Conservation (phyloP, 495 filamentous ascomycete genomes). For the Neurospora sp. region DNA sequence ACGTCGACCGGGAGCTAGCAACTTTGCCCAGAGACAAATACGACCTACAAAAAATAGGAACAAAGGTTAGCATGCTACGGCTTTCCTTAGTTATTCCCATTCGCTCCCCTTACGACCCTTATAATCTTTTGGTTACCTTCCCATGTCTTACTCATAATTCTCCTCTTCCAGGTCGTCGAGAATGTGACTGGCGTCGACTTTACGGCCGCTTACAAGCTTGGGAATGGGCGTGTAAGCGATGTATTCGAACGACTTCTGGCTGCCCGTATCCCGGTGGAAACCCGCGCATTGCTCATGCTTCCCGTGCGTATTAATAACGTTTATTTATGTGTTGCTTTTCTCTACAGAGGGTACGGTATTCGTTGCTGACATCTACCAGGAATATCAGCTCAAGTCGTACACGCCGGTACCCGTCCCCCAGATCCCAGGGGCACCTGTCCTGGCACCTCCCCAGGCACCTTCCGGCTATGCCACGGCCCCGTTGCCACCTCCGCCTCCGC, state of each 20-base stretch:
- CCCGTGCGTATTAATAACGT: slow-evolving; percentile 4
- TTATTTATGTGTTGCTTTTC: neutral
- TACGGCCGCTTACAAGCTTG: slow-evolving; percentile 3
- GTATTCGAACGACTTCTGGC: slow-evolving; percentile 10
- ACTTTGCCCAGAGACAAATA: neutral
- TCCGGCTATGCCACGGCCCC: neutral
- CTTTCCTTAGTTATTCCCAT: neutral
- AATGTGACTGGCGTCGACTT: slow-evolving; percentile 8
- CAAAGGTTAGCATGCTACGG: slow-evolving; percentile 4
- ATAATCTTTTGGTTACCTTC: neutral
- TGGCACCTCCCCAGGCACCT: neutral
- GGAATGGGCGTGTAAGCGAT: slow-evolving; percentile 8
- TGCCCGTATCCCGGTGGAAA: slow-evolving; percentile 1
- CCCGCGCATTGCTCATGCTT: neutral
- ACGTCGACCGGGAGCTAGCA: slow-evolving; percentile 15
- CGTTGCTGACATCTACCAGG: neutral
- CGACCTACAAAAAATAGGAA: slow-evolving; percentile 3
- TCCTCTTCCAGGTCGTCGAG: slow-evolving; percentile 4
- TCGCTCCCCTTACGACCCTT: neutral
- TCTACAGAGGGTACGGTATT: neutral
- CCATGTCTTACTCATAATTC: neutral
- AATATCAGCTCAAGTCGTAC: neutral
- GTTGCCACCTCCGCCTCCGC: neutral
- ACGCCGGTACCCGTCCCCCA: slow-evolving; percentile 1
- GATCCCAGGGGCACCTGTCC: neutral